Conservation (phyloP, 306 rosid species). For the Calophaca sinica region DNA sequence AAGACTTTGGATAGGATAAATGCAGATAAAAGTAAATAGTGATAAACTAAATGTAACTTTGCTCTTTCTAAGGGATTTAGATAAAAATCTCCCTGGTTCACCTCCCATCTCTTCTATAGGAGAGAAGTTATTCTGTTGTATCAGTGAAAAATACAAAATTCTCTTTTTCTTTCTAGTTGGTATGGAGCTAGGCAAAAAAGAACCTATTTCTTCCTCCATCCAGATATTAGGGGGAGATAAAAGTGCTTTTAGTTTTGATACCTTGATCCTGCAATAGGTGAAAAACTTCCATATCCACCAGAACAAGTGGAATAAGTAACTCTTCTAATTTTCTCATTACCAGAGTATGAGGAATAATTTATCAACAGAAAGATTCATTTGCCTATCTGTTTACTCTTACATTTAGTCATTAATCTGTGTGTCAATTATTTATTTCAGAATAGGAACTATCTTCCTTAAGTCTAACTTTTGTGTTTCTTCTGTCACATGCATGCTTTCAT, state of each 20-base stretch:
- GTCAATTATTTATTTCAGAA: background rate
- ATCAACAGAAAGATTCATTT: background rate
- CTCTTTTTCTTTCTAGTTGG: background rate
- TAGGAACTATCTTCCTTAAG: background rate
- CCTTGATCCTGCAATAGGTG: too few relatives aligned
- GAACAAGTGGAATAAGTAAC: background rate
- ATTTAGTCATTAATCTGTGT: background rate
- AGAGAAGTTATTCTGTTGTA: background rate
- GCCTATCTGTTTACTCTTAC: background rate
- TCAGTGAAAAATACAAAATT: background rate
- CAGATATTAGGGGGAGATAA: too few relatives aligned
- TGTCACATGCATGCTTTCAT: slow-evolving; percentile 18
- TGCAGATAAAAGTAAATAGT: background rate
- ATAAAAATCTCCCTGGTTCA: background rate
- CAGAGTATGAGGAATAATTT: background rate
- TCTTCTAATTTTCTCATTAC: too few relatives aligned
- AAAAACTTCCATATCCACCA: background rate
- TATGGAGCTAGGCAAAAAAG: background rate
- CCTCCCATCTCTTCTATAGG: background rate
- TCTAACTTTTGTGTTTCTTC: background rate
- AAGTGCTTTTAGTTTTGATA: too few relatives aligned
- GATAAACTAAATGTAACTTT: slow-evolving; percentile 1
- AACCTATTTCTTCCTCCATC: background rate
- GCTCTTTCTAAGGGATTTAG: background rate
- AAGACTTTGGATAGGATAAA: slow-evolving; percentile 10